phyloP scores from a whole-genome alignment of 169 alveolate genomes.

The Plasmodium vivax region DNA sequence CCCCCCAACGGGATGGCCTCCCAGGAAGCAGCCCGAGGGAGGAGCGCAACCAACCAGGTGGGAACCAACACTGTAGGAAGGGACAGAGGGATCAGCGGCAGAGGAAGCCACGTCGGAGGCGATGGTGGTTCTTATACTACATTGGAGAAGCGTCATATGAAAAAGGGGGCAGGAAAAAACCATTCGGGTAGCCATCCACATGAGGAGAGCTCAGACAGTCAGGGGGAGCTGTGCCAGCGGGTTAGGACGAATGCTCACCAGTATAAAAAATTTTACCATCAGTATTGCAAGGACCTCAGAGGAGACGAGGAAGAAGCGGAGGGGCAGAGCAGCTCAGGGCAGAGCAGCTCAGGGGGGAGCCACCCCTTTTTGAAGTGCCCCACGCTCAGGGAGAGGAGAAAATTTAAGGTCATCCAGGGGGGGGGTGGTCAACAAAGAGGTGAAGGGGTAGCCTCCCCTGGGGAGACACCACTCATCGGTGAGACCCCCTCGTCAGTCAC shows the following conservation, averaged over 20 bases:
- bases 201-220: neutral
- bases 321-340: neutral
- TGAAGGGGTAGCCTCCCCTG: neutral
- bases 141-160: neutral
- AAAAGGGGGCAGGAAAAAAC: neutral
- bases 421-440: neutral
- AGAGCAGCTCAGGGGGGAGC: no score
- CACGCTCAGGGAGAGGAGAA: neutral
- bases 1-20: neutral
- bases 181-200: neutral
- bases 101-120: neutral
- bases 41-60: neutral
- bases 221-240: neutral
- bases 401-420: slow-evolving; percentile 22
- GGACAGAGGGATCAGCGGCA: neutral
- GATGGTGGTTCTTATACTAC: neutral
- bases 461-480: neutral
- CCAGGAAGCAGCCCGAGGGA: neutral
- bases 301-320: neutral
- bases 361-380: neutral
- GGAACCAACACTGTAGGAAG: neutral
- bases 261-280: slow-evolving; percentile 20
- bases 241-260: slow-evolving; percentile 18
- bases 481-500: neutral
- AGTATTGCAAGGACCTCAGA: neutral